phyloP scores from a whole-genome alignment of 179 eudicot genomes.

The Camellia oleifera region DNA sequence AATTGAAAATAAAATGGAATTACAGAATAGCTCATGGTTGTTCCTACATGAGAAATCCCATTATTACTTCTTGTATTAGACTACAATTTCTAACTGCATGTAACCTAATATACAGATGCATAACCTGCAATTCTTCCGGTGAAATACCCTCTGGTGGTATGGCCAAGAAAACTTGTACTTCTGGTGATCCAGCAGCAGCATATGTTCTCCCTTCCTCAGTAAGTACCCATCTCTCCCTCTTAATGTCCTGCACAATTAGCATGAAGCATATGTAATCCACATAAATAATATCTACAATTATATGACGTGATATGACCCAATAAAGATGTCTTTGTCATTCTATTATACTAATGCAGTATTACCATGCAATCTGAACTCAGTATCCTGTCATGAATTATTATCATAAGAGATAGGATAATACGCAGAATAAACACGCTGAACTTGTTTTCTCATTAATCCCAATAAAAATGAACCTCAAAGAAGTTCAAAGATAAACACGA shows the following conservation, averaged over 20 bases:
- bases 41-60: conserved; percentile 9
- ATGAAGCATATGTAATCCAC: not conserved
- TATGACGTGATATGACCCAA: not conserved
- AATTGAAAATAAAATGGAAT: not conserved
- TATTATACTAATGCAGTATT: not conserved
- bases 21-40: conserved; percentile 1
- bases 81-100: not conserved
- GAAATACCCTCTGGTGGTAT: conserved; percentile 83
- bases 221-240: conserved; percentile 76
- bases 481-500: no score
- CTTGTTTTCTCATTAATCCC: not conserved
- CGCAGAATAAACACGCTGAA: not conserved
- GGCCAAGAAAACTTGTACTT: conserved; percentile 66
- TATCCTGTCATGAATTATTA: not conserved
- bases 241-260: conserved; percentile 68
- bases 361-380: not conserved
- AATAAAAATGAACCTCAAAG: not conserved
- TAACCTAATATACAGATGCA: not conserved
- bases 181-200: conserved; percentile 82
- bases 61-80: not conserved
- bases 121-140: conserved; percentile 67
- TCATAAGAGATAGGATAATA: not conserved
- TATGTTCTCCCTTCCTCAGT: conserved; percentile 78
- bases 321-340: not conserved
- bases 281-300: not conserved